These are phyloP conservation scores for Pseudogymnoascus sp. DNA, from an alignment of 2,329 filamentous ascomycete genomes.

Conservation along the genomic window DNA sequence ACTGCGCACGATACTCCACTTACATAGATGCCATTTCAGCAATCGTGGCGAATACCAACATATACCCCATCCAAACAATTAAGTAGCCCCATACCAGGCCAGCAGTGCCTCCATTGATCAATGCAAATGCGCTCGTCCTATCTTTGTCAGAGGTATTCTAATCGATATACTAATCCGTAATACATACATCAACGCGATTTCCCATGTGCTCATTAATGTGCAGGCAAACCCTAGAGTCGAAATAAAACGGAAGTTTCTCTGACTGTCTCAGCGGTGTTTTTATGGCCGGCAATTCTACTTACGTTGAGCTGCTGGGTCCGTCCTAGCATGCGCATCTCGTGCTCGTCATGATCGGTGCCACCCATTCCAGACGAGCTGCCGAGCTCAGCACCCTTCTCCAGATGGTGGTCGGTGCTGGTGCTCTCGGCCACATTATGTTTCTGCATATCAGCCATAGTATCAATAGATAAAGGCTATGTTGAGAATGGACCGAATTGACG, in stretches of 20 bases:
- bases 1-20: slow-evolving; percentile 1
- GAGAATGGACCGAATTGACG: neutral
- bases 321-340: slow-evolving; percentile 29
- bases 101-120: slow-evolving; percentile 16
- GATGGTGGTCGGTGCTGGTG: neutral
- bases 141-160: slow-evolving; percentile 21
- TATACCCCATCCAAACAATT: slow-evolving; percentile 26
- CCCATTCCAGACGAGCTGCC: slow-evolving; percentile 16
- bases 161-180: neutral
- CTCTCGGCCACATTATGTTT: neutral
- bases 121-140: slow-evolving; percentile 26
- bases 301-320: slow-evolving; percentile 26
- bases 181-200: slow-evolving; percentile 32
- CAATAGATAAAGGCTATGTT: too few species aligned
- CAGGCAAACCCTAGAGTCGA: slow-evolving; percentile 36
- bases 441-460: neutral
- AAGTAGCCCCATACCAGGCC: slow-evolving; percentile 36
- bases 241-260: slow-evolving; percentile 34
- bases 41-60: slow-evolving; percentile 19
- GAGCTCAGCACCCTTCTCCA: slow-evolving; percentile 15
- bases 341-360: slow-evolving; percentile 25
- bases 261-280: neutral
- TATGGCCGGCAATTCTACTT: neutral
- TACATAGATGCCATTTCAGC: slow-evolving; percentile 25
- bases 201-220: slow-evolving; percentile 37